A percentile compares a stretch with the other conserved stretches of the same genome.
Conservation (phyloP, 2,329 filamentous ascomycete genomes). For the Fusarium sp. region DNA sequence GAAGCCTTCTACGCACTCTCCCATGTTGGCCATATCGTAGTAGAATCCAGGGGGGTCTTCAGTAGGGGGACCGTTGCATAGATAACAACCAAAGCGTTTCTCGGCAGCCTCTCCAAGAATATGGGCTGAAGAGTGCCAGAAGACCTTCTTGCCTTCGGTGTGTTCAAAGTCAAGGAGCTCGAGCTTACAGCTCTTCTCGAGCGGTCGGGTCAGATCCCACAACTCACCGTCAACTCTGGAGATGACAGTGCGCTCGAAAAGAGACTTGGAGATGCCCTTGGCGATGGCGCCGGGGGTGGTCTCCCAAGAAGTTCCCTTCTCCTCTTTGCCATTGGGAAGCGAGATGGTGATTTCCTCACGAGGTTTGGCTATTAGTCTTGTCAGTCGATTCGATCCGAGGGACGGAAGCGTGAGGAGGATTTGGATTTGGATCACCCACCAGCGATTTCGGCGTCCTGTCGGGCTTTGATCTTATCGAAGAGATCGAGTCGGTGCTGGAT, state of each 20-base stretch:
- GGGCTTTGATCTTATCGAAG: conserved; percentile 88
- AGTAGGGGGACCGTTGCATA: conserved; percentile 93
- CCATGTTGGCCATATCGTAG: conserved; percentile 85
- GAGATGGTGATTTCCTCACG: conserved; percentile 78
- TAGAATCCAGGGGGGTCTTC: conserved; percentile 83
- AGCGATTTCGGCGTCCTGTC: conserved; percentile 77
- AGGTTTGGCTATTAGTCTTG: conserved; percentile 64
- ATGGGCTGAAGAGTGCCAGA: conserved; percentile 97
- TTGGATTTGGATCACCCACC: conserved; percentile 43
- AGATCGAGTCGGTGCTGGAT: conserved; percentile 84
- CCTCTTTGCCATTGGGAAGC: conserved; percentile 74
- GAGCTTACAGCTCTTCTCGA: conserved; percentile 87
- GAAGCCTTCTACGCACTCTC: conserved; percentile 41
- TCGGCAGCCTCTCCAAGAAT: conserved; percentile 95
- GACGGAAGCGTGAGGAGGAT: not conserved
- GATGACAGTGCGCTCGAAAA: conserved; percentile 86
- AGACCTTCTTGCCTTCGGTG: conserved; percentile 79
- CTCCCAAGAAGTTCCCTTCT: conserved; percentile 85
- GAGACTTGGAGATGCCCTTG: conserved; percentile 82
- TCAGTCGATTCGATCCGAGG: conserved; percentile 31
- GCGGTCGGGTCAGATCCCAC: conserved; percentile 91
- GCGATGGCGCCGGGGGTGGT: conserved; percentile 84
- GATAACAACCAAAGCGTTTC: conserved; percentile 85
- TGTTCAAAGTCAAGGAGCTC: conserved; percentile 83
- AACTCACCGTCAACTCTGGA: conserved; percentile 83